Evolutionary conservation across 805 yeast species (phyloP).

Genomic region (Cephaloascus albidus): DNA sequence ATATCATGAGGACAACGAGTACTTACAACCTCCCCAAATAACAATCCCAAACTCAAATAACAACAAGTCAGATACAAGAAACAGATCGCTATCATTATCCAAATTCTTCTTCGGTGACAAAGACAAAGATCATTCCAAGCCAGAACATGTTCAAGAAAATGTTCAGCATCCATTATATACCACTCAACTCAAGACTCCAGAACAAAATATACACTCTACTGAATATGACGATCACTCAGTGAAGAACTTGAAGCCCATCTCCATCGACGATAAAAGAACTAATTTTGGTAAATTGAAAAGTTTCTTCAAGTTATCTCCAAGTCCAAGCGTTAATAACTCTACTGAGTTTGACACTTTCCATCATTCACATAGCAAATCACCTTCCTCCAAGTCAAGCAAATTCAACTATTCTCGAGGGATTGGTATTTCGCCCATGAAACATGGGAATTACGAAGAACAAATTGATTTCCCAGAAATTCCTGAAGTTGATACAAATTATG

Average conservation of each 20-base stretch:
- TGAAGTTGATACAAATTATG: neutral
- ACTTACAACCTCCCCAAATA: neutral
- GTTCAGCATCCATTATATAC: neutral
- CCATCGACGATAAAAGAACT: conserved; percentile 9
- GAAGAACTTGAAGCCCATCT: conserved; percentile 5
- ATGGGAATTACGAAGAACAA: neutral
- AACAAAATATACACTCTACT: conserved; percentile 1
- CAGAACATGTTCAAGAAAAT: neutral
- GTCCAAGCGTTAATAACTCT: neutral
- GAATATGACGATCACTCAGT: conserved; percentile 3
- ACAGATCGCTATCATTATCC: conserved; percentile 17
- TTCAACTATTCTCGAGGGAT: neutral
- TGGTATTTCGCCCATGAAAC: neutral
- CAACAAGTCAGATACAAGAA: conserved; percentile 3
- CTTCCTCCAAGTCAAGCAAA: neutral
- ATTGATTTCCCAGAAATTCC: neutral
- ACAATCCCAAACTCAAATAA: conserved; percentile 1
- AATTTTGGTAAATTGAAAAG: conserved; percentile 18
- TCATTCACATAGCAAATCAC: neutral
- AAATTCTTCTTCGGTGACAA: conserved; percentile 16
- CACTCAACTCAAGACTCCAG: conserved; percentile 2
- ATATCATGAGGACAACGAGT: neutral
- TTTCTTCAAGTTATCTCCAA: conserved; percentile 14
- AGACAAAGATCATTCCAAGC: neutral
- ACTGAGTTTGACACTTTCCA: neutral